These are phyloP conservation scores for Zygoascus flipseniorum DNA, from an alignment of 805 yeast species.

Conservation along the genomic window DNA sequence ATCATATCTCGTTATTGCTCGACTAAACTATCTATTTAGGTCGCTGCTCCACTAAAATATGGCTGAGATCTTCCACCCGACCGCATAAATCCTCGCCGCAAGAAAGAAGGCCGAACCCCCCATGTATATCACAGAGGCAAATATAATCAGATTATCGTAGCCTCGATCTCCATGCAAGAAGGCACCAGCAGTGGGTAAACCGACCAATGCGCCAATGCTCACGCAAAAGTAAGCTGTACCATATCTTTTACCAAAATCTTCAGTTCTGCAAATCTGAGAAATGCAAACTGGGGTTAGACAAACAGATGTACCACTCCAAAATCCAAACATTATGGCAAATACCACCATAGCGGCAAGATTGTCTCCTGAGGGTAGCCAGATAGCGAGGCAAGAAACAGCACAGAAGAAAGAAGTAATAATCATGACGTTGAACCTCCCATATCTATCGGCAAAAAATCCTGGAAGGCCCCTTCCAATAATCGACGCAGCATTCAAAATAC, in stretches of 20 bases:
- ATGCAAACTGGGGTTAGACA: constrained; percentile 62
- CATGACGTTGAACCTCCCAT: constrained; percentile 54
- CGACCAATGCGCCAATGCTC: constrained; percentile 30
- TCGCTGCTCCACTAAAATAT: constrained; percentile 13
- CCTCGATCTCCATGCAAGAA: constrained; percentile 17
- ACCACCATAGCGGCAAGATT: constrained; percentile 36
- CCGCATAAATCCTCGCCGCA: constrained; percentile 22
- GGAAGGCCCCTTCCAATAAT: constrained; percentile 48
- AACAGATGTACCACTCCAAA: constrained; percentile 52
- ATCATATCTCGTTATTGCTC: no score
- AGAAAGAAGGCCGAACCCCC: constrained; percentile 20
- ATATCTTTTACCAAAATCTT: constrained; percentile 58
- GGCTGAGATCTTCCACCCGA: constrained; percentile 17
- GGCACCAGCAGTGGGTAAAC: constrained; percentile 32
- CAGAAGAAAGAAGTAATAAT: constrained; percentile 38
- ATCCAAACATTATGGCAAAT: constrained; percentile 49
- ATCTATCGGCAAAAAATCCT: constrained; percentile 44
- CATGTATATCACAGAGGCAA: constrained; percentile 25
- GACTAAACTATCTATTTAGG: no score
- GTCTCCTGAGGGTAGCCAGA: constrained; percentile 58
- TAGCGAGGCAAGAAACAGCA: constrained; percentile 38
- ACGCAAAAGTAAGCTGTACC: constrained; percentile 53
- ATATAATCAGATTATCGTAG: constrained; percentile 27
- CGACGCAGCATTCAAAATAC: constrained; percentile 42
- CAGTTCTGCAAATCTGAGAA: constrained; percentile 54